These are phyloP conservation scores for Bonia amplexicaulis DNA, from an alignment of 176 grass and related monocot genomes.

Conservation along the genomic window DNA sequence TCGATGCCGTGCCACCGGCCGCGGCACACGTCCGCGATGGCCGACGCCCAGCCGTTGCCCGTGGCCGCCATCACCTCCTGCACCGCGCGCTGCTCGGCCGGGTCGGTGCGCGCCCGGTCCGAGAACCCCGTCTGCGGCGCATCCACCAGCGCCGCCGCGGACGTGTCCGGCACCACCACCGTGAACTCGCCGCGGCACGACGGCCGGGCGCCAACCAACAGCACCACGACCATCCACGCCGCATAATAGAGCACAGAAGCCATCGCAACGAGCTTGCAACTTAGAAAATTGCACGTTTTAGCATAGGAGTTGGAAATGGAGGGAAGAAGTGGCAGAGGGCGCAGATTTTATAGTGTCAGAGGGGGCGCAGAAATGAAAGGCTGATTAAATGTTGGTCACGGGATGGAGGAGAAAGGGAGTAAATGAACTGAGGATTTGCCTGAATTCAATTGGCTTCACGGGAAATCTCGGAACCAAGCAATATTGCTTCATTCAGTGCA, in stretches of 20 bases:
- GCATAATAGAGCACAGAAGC: not conserved
- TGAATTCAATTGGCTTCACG: conserved; percentile 93
- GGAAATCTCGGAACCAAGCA: conserved; percentile 41
- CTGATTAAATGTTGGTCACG: conserved; percentile 74
- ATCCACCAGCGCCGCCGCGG: conserved; percentile 37
- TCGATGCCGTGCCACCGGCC: conserved; percentile 97
- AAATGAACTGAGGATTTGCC: conserved; percentile 62
- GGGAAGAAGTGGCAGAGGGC: conserved; percentile 38
- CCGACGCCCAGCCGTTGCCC: conserved; percentile 71
- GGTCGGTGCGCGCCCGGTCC: conserved; percentile 61
- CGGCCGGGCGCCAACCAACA: not conserved
- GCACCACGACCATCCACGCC: not conserved
- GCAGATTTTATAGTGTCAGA: conserved; percentile 55
- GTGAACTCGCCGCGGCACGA: conserved; percentile 59
- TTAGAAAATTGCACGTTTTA: not conserved
- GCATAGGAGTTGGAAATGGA: not conserved
- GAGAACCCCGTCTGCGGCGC: conserved; percentile 59
- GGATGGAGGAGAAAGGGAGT: conserved; percentile 39
- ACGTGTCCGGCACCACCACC: conserved; percentile 73
- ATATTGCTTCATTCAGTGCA: conserved; percentile 20
- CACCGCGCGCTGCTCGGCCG: conserved; percentile 69
- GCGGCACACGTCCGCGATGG: conserved; percentile 76
- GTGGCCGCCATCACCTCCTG: conserved; percentile 74
- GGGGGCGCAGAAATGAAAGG: conserved; percentile 14
- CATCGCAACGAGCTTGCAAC: conserved; percentile 16